phyloP scores from a whole-genome alignment of 1,139 yeast species.

The Kurtzmaniella quercitrusa region DNA sequence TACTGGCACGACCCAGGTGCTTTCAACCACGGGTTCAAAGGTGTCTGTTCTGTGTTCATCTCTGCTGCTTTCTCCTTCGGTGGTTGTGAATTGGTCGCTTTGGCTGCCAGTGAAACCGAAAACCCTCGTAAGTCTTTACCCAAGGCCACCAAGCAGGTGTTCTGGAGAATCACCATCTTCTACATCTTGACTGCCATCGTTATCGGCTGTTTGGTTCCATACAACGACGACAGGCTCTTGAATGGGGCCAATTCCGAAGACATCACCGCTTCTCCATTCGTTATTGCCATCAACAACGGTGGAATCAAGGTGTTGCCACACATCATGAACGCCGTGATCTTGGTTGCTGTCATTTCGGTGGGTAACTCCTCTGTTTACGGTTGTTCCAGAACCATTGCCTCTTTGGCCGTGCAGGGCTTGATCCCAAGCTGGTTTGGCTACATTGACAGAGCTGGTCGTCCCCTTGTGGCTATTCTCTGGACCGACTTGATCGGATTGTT shows the following conservation, averaged over 20 bases:
- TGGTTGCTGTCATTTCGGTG: constrained; percentile 48
- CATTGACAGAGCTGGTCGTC: constrained; percentile 56
- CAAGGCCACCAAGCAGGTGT: constrained; percentile 68
- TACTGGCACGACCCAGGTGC: constrained; percentile 46
- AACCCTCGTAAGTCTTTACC: constrained; percentile 70
- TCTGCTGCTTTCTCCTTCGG: constrained; percentile 86
- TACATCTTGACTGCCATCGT: constrained; percentile 46
- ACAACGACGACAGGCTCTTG: constrained; percentile 30
- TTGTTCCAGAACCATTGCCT: constrained; percentile 50
- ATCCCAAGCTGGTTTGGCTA: constrained; percentile 44
- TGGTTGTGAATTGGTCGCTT: constrained; percentile 74
- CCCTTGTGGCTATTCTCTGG: constrained; percentile 46
- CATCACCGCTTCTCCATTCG: constrained; percentile 38
- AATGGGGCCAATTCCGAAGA: constrained; percentile 25
- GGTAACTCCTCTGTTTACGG: constrained; percentile 56
- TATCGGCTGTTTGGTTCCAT: constrained; percentile 46
- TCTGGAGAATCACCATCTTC: constrained; percentile 66
- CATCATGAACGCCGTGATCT: constrained; percentile 52
- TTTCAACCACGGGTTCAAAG: constrained; percentile 62
- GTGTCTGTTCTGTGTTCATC: constrained; percentile 78
- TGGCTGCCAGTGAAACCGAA: constrained; percentile 80
- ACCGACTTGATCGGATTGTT: constrained; percentile 54
- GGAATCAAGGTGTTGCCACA: constrained; percentile 40
- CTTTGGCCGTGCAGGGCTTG: constrained; percentile 49
- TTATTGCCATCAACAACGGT: constrained; percentile 35